phyloP scores from a whole-genome alignment of 1,139 yeast species.

The Suhomyces coccinellae region DNA sequence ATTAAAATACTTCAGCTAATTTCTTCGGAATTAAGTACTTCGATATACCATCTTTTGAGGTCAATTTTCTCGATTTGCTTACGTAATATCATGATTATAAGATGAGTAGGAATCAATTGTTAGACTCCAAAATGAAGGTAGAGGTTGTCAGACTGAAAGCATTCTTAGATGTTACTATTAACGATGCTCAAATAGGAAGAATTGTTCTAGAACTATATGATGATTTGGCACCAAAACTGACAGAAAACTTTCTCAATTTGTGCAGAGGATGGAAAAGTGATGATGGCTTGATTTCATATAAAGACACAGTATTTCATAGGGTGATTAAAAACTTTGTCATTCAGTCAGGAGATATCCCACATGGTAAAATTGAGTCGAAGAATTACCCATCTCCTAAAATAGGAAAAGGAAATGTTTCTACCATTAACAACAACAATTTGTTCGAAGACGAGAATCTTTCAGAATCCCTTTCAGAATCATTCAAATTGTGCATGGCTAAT shows the following conservation, averaged over 20 bases:
- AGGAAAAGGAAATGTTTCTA: conserved; percentile 58
- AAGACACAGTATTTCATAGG: conserved; percentile 59
- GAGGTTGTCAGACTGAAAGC: conserved; percentile 38
- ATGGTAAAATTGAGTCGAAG: conserved; percentile 20
- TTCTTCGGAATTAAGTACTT: no score
- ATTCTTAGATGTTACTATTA: conserved; percentile 60
- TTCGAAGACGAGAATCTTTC: conserved; percentile 65
- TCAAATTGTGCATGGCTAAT: conserved; percentile 73
- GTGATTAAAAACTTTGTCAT: conserved; percentile 74
- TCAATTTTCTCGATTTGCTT: neutral
- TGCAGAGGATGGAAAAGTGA: conserved; percentile 38
- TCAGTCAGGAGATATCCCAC: conserved; percentile 69
- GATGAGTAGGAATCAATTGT: neutral
- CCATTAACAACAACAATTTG: conserved; percentile 33
- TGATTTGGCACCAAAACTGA: conserved; percentile 59
- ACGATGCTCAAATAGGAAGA: conserved; percentile 53
- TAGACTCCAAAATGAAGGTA: conserved; percentile 30
- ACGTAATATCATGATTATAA: neutral
- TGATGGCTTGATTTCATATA: conserved; percentile 23
- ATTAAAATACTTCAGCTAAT: no score
- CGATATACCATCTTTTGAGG: neutral
- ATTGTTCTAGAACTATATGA: conserved; percentile 60
- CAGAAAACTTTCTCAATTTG: conserved; percentile 51
- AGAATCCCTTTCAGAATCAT: conserved; percentile 46
- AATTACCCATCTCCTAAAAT: conserved; percentile 32